Conservation (phyloP, 768 basidiomycete genomes). For the Collybia mongolica region DNA sequence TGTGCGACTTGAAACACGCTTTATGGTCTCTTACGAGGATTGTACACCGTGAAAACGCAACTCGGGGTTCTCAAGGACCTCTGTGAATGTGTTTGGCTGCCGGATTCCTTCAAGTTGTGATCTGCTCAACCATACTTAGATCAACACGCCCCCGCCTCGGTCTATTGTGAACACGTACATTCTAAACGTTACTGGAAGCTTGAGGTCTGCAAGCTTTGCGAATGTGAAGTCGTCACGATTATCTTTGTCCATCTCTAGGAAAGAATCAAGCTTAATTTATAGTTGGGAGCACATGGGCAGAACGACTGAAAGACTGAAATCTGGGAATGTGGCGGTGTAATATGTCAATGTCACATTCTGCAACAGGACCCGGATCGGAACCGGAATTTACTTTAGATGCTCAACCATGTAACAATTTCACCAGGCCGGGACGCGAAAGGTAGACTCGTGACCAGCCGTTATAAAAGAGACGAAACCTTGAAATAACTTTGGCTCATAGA, state of each 20-base stretch:
- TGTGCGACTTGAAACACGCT: slow-evolving; percentile 13
- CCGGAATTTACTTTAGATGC: too few species aligned
- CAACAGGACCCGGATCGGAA: too few species aligned
- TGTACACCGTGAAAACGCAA: slow-evolving; percentile 82
- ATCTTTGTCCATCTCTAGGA: slow-evolving; percentile 45
- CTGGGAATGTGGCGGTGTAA: too few species aligned
- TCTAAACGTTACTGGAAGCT: slow-evolving; percentile 82
- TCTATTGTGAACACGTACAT: slow-evolving; percentile 48
- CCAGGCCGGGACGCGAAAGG: too few species aligned
- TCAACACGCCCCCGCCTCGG: background rate
- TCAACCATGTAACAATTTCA: too few species aligned
- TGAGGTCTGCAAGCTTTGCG: slow-evolving; percentile 86
- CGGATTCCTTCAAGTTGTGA: slow-evolving; percentile 86
- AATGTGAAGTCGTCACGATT: slow-evolving; percentile 89
- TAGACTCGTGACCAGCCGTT: too few species aligned
- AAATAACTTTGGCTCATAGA: too few species aligned
- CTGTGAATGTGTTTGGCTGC: slow-evolving; percentile 68
- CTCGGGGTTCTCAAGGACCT: slow-evolving; percentile 82
- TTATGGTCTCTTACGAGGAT: slow-evolving; percentile 53
- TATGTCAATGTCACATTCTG: too few species aligned
- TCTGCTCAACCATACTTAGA: slow-evolving; percentile 31
- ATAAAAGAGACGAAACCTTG: too few species aligned
- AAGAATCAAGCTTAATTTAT: too few species aligned
- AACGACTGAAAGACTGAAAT: too few species aligned
- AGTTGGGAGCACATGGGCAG: too few species aligned